Conservation (phyloP, 768 basidiomycete genomes). For the Kwoniella heveanensis region DNA sequence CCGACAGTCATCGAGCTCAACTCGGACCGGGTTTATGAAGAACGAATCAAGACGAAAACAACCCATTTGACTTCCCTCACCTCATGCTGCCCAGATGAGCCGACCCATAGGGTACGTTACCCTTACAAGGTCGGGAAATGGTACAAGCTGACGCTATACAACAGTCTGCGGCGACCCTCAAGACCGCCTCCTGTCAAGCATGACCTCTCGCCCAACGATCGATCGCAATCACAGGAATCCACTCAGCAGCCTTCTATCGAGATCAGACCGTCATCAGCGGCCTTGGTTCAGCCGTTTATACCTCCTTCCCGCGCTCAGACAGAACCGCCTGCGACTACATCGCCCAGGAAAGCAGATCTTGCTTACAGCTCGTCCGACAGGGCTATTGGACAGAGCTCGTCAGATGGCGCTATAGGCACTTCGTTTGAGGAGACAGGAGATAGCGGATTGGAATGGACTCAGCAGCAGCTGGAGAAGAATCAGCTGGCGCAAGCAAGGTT, state of each 20-base stretch:
- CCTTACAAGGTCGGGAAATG: not conserved
- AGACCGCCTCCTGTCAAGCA: slow-evolving; percentile 2
- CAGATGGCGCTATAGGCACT: not conserved
- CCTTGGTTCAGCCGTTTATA: not conserved
- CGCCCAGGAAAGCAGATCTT: not conserved
- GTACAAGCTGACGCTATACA: not conserved
- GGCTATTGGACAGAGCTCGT: not conserved
- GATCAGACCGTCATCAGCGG: slow-evolving; percentile 3
- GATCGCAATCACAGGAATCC: slow-evolving; percentile 17
- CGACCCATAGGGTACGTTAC: slow-evolving; percentile 16
- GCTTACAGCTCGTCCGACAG: not conserved
- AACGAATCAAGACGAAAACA: too few relatives aligned
- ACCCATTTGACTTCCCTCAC: not conserved
- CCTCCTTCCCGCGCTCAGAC: not conserved
- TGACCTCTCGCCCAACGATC: not conserved
- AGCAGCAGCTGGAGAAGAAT: slow-evolving; percentile 17
- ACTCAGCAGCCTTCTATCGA: slow-evolving; percentile 31
- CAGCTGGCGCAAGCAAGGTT: not conserved
- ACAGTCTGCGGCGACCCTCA: not conserved
- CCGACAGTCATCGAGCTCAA: too few relatives aligned
- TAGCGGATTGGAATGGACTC: slow-evolving; percentile 15
- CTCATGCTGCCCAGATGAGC: slow-evolving; percentile 7
- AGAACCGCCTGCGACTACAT: not conserved
- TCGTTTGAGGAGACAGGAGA: slow-evolving; percentile 20
- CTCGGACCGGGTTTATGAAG: too few relatives aligned